Evolutionary conservation across 164 flowering plant species (phyloP), one percentile per base, ranked within the genome.

Genomic region (Hamamelis virginiana): DNA sequence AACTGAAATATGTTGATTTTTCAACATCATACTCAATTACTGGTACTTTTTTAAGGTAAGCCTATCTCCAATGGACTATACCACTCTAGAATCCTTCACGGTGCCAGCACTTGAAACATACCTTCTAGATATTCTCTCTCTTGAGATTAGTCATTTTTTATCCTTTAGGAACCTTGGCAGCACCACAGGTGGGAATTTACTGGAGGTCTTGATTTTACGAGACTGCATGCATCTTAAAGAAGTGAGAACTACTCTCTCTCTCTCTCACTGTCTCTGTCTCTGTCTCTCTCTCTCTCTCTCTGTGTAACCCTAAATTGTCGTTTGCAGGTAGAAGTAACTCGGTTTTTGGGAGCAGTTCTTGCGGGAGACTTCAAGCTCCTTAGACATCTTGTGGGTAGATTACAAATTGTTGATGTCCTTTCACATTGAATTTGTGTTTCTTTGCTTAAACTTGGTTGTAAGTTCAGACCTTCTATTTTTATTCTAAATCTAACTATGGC

Each of bases 151-250:
- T 21, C 12, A 15, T 9, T 19, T 60, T 60, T 53, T 15, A 45
- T 64, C 14, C 59, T 68, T 53, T 64, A 93, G 98, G 80, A 87
- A 85, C 75, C 87, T 88, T 72, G 92, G 90, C 59, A 78, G 79
- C 73, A 73, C 69, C 23, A 59, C 69, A 0, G 80, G 80, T 63
- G 96, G 88, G 41, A 81, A 72, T 64, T 55, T 72, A 18, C 82
- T 94, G 66, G 98, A 91, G 80, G 85, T 85, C 59, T 69, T 94
- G 70, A 79, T 85, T 70, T 83, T 94, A 77, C 85, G 98, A 55
- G 98, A 94, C 65, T 94, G 97, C 83, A 89, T 91, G 89, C 96
- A 91, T 78, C 90, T 94, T 63, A 90, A 86, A 82, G 89, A 90
- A 83, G 98, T 89, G 52, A 68, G 80, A 53, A 59, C 51, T 47